Conservation (phyloP, 2,329 filamentous ascomycete species). For the Paecilomyces formosus region DNA sequence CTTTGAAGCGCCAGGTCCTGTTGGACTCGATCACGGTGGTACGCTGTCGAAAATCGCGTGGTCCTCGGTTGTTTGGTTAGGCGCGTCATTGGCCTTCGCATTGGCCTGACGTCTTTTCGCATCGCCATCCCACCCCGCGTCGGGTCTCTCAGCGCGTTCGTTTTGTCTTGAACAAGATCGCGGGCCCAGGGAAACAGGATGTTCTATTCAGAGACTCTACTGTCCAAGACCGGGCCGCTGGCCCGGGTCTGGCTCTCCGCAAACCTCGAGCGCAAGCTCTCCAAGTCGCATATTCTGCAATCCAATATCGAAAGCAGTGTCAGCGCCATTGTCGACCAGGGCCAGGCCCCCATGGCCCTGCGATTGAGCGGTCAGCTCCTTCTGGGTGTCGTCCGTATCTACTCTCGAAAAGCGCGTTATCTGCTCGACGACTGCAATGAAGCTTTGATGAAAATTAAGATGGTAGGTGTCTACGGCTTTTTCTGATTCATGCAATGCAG, state of each 20-base stretch:
- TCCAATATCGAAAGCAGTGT: conserved; percentile 94
- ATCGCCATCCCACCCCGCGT: conserved; percentile 23
- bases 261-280: conserved; percentile 96
- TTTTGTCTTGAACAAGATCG: conserved; percentile 21
- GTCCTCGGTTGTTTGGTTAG: not conserved
- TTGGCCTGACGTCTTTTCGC: not conserved
- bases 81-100: not conserved
- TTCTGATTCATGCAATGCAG: conserved; percentile 1
- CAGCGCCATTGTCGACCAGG: conserved; percentile 85
- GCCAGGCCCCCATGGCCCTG: conserved; percentile 88
- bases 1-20: not conserved
- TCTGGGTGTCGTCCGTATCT: conserved; percentile 93
- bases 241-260: conserved; percentile 97
- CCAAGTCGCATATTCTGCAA: conserved; percentile 90
- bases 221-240: conserved; percentile 94
- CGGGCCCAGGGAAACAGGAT: conserved; percentile 43
- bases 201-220: conserved; percentile 95
- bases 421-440: conserved; percentile 96
- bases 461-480: conserved; percentile 52
- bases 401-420: conserved; percentile 94
- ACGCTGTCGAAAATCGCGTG: not conserved
- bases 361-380: conserved; percentile 89
- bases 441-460: conserved; percentile 95
- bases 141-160: conserved; percentile 15
- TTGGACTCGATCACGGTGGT: not conserved